Evolutionary conservation across 805 yeast genomes (phyloP).

Genomic region (Cyberlindnera bimundalis): DNA sequence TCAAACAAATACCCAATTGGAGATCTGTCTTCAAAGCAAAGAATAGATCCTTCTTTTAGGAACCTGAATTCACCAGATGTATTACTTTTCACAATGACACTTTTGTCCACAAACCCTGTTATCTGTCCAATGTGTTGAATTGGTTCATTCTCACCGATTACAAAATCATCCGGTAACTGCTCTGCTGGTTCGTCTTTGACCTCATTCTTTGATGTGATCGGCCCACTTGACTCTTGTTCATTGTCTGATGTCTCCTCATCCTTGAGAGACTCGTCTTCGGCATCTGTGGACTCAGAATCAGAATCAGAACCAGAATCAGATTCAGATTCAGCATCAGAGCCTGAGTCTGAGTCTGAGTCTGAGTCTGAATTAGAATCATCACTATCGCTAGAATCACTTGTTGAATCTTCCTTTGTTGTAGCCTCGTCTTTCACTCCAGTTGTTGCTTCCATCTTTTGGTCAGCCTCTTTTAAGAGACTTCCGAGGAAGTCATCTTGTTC

Average conservation of each 20-base stretch:
- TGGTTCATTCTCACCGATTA: conserved; percentile 55
- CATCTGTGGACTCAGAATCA: conserved; percentile 4
- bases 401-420: not conserved
- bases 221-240: conserved; percentile 33
- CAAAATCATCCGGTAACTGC: conserved; percentile 61
- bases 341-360: conserved; percentile 1
- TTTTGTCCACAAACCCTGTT: conserved; percentile 64
- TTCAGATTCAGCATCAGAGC: conserved; percentile 1
- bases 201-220: conserved; percentile 80
- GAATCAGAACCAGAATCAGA: conserved; percentile 4
- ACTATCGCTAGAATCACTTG: conserved; percentile 6
- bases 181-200: conserved; percentile 64
- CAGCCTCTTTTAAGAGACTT: conserved; percentile 4
- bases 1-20: conserved; percentile 79
- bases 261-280: conserved; percentile 10
- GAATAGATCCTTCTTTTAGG: conserved; percentile 72
- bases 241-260: conserved; percentile 11
- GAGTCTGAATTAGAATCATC: not conserved
- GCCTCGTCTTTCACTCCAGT: not conserved
- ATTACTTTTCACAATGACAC: conserved; percentile 66
- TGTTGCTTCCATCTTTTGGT: no score
- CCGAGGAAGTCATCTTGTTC: conserved; percentile 11
- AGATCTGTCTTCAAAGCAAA: conserved; percentile 70
- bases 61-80: conserved; percentile 83
- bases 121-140: conserved; percentile 72